These are phyloP conservation scores for Eucalyptus marginata DNA, from an alignment of 345 rosid species.

Conservation along the genomic window DNA sequence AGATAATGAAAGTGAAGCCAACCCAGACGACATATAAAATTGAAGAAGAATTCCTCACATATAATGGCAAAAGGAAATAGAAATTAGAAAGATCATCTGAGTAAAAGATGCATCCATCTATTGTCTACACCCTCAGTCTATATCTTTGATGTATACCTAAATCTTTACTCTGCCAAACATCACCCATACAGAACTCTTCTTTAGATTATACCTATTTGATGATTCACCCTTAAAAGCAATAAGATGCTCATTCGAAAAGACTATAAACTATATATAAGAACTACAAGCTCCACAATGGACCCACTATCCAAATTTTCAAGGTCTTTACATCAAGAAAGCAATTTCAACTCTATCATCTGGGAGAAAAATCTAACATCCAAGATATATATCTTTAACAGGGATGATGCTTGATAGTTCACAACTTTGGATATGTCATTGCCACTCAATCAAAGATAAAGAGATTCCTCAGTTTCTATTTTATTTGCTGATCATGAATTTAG, in stretches of 20 bases:
- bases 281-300: background rate
- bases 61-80: background rate
- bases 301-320: background rate
- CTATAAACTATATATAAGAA: background rate
- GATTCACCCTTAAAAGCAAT: background rate
- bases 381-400: background rate
- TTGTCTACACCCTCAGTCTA: background rate
- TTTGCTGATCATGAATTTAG: background rate
- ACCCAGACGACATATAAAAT: background rate
- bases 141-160: background rate
- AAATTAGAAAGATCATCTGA: background rate
- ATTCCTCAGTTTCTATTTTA: background rate
- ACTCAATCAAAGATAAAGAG: background rate
- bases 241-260: background rate
- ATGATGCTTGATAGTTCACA: background rate
- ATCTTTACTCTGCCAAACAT: background rate
- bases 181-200: background rate
- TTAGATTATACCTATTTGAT: background rate
- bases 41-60: background rate
- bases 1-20: background rate
- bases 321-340: background rate
- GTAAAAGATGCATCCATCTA: background rate
- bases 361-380: background rate
- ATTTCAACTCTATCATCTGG: background rate
- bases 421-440: background rate